Conservation (phyloP, 2,329 filamentous ascomycete species). For the Ophiosphaerella herpotricha region DNA sequence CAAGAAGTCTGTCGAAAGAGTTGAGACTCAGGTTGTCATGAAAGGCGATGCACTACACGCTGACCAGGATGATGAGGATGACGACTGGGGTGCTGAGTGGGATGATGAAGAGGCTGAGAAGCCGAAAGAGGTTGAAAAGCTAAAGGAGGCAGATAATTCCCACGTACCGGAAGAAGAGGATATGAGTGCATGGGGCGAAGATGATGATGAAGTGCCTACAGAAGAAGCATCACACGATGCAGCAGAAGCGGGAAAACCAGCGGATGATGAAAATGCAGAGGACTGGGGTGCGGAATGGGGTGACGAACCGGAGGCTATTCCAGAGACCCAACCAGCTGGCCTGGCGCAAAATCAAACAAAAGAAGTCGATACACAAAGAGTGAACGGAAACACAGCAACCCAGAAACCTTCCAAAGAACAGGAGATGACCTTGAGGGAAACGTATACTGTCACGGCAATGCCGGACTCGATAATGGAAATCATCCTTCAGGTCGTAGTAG, state of each 20-base stretch:
- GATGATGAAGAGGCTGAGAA: constrained; percentile 59
- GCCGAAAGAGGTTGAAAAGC: constrained; percentile 7
- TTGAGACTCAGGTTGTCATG: constrained; percentile 81
- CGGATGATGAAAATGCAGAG: constrained; percentile 55
- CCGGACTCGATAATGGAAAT: constrained; percentile 76
- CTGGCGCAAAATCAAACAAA: constrained; percentile 14
- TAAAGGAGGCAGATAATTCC: background rate
- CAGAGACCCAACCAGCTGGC: constrained; percentile 10
- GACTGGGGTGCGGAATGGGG: constrained; percentile 79
- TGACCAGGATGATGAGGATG: constrained; percentile 52
- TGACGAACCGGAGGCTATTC: constrained; percentile 56
- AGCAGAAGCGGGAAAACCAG: constrained; percentile 42
- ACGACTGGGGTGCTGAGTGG: constrained; percentile 82
- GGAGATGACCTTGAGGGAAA: constrained; percentile 80
- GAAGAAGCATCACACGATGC: constrained; percentile 26
- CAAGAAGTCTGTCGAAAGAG: constrained; percentile 74
- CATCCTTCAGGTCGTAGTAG: constrained; percentile 58
- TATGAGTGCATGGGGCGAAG: constrained; percentile 54
- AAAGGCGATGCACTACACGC: constrained; percentile 69
- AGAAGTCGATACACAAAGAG: constrained; percentile 35
- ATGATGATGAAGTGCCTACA: constrained; percentile 42
- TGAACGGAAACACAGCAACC: constrained; percentile 36
- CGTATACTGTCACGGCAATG: constrained; percentile 85
- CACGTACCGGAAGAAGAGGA: constrained; percentile 52
- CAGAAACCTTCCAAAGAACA: constrained; percentile 45